These are phyloP conservation scores for Zygosaccharomyces lentus DNA, from an alignment of 805 yeast genomes.

Conservation along the genomic window DNA sequence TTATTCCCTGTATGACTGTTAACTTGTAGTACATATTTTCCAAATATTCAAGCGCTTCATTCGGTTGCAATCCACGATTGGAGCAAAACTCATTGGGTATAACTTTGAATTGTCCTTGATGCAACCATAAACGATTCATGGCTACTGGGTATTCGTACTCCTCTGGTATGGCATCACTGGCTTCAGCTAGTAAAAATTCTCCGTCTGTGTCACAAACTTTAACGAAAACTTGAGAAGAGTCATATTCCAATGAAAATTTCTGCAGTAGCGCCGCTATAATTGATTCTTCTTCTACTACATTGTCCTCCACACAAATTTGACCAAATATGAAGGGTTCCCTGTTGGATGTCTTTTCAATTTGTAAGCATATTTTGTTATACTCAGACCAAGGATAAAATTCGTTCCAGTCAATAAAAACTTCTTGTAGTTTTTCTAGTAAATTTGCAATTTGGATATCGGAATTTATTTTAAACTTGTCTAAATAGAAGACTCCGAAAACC, in stretches of 20 bases:
- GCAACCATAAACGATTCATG: constrained; percentile 51
- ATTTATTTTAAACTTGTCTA: constrained; percentile 20
- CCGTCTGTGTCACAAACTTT: constrained; percentile 51
- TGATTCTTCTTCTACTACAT: constrained; percentile 43
- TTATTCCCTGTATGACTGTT: constrained; percentile 24
- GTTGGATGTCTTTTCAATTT: constrained; percentile 18
- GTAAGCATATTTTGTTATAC: constrained; percentile 25
- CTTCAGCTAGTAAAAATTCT: constrained; percentile 51
- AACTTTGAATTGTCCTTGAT: constrained; percentile 38
- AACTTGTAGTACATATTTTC: constrained; percentile 38
- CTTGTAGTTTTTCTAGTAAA: constrained; percentile 1
- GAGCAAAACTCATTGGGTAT: constrained; percentile 39
- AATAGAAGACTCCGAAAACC: constrained; percentile 28
- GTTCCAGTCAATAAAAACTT: constrained; percentile 34
- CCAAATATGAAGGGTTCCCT: constrained; percentile 29
- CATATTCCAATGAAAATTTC: constrained; percentile 31
- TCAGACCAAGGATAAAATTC: constrained; percentile 42
- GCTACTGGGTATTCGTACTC: constrained; percentile 41
- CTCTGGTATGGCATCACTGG: constrained; percentile 43
- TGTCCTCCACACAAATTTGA: constrained; percentile 39
- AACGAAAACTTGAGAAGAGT: constrained; percentile 38
- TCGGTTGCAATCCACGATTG: constrained; percentile 35
- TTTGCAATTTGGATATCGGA: background rate
- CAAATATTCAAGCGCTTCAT: constrained; percentile 42
- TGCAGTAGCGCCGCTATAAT: constrained; percentile 41